These are phyloP conservation scores for Trichosanthes truncata DNA, from an alignment of 306 rosid species.

Conservation along the genomic window DNA sequence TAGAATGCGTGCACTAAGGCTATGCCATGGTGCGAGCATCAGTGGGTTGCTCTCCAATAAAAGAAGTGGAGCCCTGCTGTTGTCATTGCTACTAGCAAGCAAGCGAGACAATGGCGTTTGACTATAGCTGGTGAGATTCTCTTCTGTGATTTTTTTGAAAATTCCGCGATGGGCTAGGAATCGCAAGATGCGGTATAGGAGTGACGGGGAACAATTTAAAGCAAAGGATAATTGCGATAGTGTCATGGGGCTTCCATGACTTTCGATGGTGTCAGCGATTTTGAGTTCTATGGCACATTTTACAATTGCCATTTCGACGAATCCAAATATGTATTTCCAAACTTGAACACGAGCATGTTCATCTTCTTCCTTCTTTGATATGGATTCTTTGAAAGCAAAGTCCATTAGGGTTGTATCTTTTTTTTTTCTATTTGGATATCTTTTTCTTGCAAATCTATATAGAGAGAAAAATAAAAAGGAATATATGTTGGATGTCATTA, in stretches of 20 bases:
- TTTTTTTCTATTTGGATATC: neutral
- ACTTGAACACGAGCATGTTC: constrained; percentile 22
- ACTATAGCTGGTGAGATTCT: constrained; percentile 1
- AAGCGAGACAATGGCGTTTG: constrained; percentile 22
- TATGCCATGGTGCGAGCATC: constrained; percentile 28
- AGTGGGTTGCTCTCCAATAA: constrained; percentile 17
- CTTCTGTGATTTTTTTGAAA: constrained; percentile 24
- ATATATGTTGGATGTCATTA: too few relatives aligned
- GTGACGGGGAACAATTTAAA: constrained; percentile 23
- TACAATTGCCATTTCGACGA: constrained; percentile 39
- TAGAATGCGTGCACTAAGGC: constrained; percentile 15
- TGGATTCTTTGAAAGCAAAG: neutral
- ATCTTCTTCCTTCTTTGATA: constrained; percentile 16
- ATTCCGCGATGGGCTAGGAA: constrained; percentile 27
- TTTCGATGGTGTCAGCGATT: constrained; percentile 54
- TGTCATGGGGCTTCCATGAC: constrained; percentile 37
- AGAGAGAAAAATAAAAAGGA: neutral
- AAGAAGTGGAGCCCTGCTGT: constrained; percentile 18
- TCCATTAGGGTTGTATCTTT: neutral
- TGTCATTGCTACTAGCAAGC: constrained; percentile 2
- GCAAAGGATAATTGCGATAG: constrained; percentile 33
- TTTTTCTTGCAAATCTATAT: neutral
- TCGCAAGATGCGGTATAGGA: constrained; percentile 34
- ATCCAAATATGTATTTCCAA: constrained; percentile 47
- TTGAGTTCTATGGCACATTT: constrained; percentile 63